Conservation (phyloP, 2,329 filamentous ascomycete species). For the Pseudogymnoascus sp. region DNA sequence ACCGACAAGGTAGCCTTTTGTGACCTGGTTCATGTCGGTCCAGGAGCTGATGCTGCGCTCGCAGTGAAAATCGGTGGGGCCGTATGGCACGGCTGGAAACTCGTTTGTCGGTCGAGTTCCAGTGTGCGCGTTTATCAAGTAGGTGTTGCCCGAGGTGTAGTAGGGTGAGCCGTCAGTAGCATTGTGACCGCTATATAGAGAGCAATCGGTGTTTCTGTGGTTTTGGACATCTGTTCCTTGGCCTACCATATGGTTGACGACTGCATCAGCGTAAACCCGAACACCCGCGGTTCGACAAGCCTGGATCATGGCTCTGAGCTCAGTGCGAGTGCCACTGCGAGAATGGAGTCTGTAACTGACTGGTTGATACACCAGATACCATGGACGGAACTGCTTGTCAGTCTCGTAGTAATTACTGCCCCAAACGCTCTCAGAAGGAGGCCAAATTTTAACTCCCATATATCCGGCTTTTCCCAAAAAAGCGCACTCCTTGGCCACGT, state of each 20-base stretch:
- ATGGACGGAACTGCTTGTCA: slow-evolving; percentile 25
- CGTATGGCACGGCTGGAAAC: slow-evolving; percentile 25
- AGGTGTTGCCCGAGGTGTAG: slow-evolving; percentile 25
- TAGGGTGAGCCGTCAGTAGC: slow-evolving; percentile 25
- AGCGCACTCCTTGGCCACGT: slow-evolving; percentile 24
- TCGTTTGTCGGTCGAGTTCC: slow-evolving; percentile 23
- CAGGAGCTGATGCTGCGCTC: slow-evolving; percentile 22
- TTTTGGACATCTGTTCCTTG: slow-evolving; percentile 25
- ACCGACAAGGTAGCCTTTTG: slow-evolving; percentile 23
- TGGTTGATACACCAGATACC: slow-evolving; percentile 25
- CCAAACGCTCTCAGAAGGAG: slow-evolving; percentile 24
- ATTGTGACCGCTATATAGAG: slow-evolving; percentile 22
- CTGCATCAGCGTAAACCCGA: slow-evolving; percentile 25
- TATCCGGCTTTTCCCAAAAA: slow-evolving; percentile 25
- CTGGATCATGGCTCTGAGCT: slow-evolving; percentile 17
- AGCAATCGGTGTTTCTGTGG: slow-evolving; percentile 22
- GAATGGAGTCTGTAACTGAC: slow-evolving; percentile 25
- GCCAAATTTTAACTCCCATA: slow-evolving; percentile 28
- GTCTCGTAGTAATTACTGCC: slow-evolving; percentile 24
- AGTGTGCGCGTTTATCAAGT: slow-evolving; percentile 22
- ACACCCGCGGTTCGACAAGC: slow-evolving; percentile 23
- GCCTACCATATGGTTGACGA: slow-evolving; percentile 24
- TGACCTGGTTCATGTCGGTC: slow-evolving; percentile 24
- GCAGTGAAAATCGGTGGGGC: slow-evolving; percentile 27
- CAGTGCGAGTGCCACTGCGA: slow-evolving; percentile 21